These are phyloP conservation scores for Cnidoscolus chayamansa DNA, from an alignment of 441 rosid species.

Conservation along the genomic window DNA sequence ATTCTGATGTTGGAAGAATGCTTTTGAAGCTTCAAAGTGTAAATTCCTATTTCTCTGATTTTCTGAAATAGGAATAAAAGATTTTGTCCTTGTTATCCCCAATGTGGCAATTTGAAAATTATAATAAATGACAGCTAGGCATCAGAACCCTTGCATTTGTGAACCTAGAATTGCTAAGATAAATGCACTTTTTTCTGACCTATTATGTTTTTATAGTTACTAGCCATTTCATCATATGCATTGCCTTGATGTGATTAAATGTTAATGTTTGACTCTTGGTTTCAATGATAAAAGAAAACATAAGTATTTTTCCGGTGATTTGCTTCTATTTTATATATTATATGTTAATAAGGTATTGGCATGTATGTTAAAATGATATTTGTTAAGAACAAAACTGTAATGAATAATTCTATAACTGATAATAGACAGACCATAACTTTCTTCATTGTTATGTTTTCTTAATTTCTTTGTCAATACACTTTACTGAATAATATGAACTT, in stretches of 20 bases:
- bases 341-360: too few relatives aligned
- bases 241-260: not conserved
- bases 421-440: not conserved
- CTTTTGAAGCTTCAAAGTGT: conserved; percentile 85
- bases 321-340: too few relatives aligned
- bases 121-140: not conserved
- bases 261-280: not conserved
- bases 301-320: too few relatives aligned
- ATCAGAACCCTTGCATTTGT: not conserved
- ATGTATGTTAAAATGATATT: too few relatives aligned
- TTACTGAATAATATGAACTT: not conserved
- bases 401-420: not conserved
- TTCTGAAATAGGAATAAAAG: not conserved
- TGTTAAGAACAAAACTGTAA: not conserved
- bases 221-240: not conserved
- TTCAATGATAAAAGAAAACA: not conserved
- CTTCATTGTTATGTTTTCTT: too few relatives aligned
- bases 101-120: not conserved
- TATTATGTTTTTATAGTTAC: not conserved
- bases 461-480: not conserved
- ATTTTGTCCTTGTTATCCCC: not conserved
- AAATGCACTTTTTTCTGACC: not conserved
- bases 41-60: conserved; percentile 29
- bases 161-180: not conserved
- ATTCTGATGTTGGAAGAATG: conserved; percentile 85